Base-by-base conservation (phyloP, 2,329 filamentous ascomycete genomes). In the Ceratocystis cubensis region DNA sequence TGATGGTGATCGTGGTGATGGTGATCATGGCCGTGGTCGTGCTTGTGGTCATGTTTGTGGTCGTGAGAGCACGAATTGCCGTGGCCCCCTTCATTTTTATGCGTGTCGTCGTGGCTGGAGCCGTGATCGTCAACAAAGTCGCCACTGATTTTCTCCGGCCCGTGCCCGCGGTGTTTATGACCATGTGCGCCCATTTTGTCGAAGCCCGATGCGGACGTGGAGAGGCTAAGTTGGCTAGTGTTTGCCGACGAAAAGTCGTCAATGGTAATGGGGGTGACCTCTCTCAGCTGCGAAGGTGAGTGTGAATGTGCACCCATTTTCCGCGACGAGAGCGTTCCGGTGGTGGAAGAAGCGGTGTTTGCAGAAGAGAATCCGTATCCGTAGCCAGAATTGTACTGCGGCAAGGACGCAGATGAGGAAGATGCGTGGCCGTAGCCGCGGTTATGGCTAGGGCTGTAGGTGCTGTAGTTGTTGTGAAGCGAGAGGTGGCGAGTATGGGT, bases 61-160 rank as follows among this genome's bases (percentile, higher is more conserved):
- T 61, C 37, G 66, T 70, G 69, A 46, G 66, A 46, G 37, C 74
- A 63, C 20, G 17, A 33, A 37, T 71, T 72, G 44, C 66, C 67
- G 59, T 73, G 70, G 30, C 61, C 65, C 64, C 74, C 71, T 3
- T 66, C n/a, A 41, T 69, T 70, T 37, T 45, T n/a, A 57, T 71
- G 70, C 57, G 61, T 65, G 48, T 73, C 71, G 33, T 69, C 69
- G 66, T 74, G 69, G 69, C 72, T 68, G 70, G 73, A 70, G 70
- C 71, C 37, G 66, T 48, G 46, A 33, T 61, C 41, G 15, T 41
- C 46, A n/a, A 5, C 28, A 22, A 53, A 3, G 33, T 59, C 56
- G 28, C 56, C 25, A 37, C 56, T n/a, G 56, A n/a, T 59, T 20
- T 59, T 59, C 56, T 37, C 56, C 17, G 56, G 17, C 56, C 56